Base-by-base conservation (phyloP, 768 basidiomycete species). In the Hemileccinum impolitum region DNA sequence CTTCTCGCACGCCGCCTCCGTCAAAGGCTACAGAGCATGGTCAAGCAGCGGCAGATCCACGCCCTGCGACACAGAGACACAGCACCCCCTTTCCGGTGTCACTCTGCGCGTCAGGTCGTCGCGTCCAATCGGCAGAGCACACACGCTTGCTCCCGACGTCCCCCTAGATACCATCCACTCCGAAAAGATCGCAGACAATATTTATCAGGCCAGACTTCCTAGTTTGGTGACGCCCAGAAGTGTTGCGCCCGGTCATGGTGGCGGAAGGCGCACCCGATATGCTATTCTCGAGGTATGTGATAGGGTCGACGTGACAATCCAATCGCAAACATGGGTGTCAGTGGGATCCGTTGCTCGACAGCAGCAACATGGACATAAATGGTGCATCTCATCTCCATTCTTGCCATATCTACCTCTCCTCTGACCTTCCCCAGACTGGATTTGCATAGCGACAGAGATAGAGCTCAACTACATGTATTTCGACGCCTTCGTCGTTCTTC, bases 341-440 rank as follows among this genome's bases (percentile, higher is more conserved):
- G 88, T 94, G 94, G 88, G 77, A 86, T 62, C 87, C 89, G 1
- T 70, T 96, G 13, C 68, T 95, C 43, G 94, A 94, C 57, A 92
- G 90, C 60, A 92, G 89, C 61, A 92, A 94, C 58, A 84, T 94
- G 43, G 90, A 87, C 56, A 90, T 87, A 30, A 73, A 81, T 52
- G 89, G 90, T 89, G 61, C 54, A 56, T 40, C 28, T 28, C 11
- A n/a, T 21, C 3, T 28, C n/a, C 18, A 3, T n/a, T 10, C 7
- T 30, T 50, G 42, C 34, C 30, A 48, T 15, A 12, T 9, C 8
- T 3, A n/a, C 30, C 11, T 41, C 21, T 51, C 11, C 3, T 21
- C 51, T 53, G 40, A 60, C 45, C 37, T 43, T 58, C 51, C 34
- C 46, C 61, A 89, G 92, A 93, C 60, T 94, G 92, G 91, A 85